Percentiles rank a stretch among this genome's conserved stretches.
Conservation (phyloP, 2,329 filamentous ascomycete genomes). For the Penicillium griseofulvum region DNA sequence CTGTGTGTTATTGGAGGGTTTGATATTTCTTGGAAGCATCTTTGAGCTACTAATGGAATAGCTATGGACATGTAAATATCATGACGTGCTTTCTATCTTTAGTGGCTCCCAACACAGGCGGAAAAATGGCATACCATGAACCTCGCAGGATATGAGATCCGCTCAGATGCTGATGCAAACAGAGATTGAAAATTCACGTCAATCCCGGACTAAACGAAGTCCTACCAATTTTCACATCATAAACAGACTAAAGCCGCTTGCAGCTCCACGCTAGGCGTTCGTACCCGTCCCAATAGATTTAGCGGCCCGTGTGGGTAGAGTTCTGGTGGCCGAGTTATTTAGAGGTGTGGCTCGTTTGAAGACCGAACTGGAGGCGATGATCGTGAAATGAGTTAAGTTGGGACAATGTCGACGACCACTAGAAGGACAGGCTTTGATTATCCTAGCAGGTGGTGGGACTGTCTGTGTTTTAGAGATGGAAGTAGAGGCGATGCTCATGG, state of each 20-base stretch:
- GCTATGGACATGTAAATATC: neutral
- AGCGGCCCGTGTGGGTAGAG: too few species aligned
- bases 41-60: neutral
- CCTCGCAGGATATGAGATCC: neutral
- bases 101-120: neutral
- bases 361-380: neutral
- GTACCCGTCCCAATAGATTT: neutral
- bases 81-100: neutral
- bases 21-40: neutral
- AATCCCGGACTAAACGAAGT: too few species aligned
- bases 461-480: neutral
- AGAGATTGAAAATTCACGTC: too few species aligned
- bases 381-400: neutral
- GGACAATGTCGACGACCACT: neutral
- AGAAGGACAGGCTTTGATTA: neutral
- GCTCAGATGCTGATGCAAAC: neutral
- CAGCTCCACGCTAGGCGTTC: neutral
- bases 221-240: neutral
- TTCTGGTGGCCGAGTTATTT: neutral
- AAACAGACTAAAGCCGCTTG: neutral
- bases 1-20: neutral
- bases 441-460: too few species aligned
- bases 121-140: neutral
- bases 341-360: neutral
- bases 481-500: neutral